Base-by-base conservation (phyloP, 106 monocot genomes). In the Posidonia australis region DNA sequence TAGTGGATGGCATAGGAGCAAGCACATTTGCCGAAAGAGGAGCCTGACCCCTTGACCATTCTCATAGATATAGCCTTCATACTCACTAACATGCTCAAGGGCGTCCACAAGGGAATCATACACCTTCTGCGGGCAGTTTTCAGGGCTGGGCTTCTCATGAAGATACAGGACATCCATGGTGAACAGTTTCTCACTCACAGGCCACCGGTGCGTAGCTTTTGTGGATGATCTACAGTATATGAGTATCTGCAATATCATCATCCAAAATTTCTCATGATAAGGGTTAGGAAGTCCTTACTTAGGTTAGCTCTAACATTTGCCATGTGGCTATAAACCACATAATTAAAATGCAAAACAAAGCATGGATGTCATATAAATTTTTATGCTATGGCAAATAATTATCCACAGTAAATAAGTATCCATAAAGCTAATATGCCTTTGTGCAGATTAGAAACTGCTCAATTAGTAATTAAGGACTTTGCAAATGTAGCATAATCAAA, bases 61-160 rank as follows among this genome's bases (percentile, higher is more conserved):
- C 81, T 96, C 96, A 18, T 83, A 76, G 28, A 90, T 79, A 62
- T 98, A 98, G n/a, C 84, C 96, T 67, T 90, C 96, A 31, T 86
- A 67, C 74, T 87, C 70, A 45, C 76, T 87, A 5, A 91, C 96
- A 12, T 91, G 90, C 43, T 98, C 90, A 0, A 91, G 72, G 7
- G 90, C 78, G 56, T 90, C 87, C n/a, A 85, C 80, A 14, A 98
- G 75, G 2, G 74, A 48, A 70, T 91, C 84, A 28, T 78, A 98
- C 19, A 98, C 96, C 63, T 67, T 77, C 77, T 90, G 90, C 5
- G 90, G 96, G 72, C 82, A 91, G 85, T 98, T 98, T 13, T 90
- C 87, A 0, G 84, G 77, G 27, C 78, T 63, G 2, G 96, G 96
- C 66, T 87, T 98, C 72, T 98, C 90, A 54, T 98, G 96, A 63